These are phyloP conservation scores for Rhizophora mangle DNA, from an alignment of 345 rosid species.

Conservation along the genomic window DNA sequence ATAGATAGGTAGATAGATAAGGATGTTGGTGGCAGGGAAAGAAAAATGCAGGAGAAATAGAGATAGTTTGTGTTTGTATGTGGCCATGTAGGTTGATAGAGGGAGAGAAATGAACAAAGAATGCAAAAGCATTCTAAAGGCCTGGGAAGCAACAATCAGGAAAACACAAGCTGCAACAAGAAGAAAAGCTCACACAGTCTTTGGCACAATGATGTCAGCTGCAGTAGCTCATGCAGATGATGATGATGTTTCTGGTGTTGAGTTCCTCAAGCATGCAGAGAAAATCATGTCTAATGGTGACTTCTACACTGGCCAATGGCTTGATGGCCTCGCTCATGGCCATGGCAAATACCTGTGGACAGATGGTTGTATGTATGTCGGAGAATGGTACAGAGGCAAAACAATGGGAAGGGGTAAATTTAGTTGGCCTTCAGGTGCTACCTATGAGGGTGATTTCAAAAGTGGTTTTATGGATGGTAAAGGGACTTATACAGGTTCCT, in stretches of 20 bases:
- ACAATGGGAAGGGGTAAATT: constrained; percentile 84
- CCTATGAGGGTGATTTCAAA: constrained; percentile 94
- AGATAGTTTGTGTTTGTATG: not conserved
- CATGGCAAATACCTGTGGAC: constrained; percentile 86
- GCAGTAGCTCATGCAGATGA: constrained; percentile 92
- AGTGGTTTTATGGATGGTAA: constrained; percentile 82
- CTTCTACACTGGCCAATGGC: constrained; percentile 84
- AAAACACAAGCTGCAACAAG: constrained; percentile 43
- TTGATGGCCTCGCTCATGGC: constrained; percentile 68
- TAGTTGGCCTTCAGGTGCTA: constrained; percentile 93
- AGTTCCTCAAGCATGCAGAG: constrained; percentile 42
- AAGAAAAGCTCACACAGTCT: constrained; percentile 35
- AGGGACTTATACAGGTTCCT: constrained; percentile 74
- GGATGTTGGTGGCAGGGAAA: not conserved
- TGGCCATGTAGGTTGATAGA: constrained; percentile 4
- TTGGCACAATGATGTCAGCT: constrained; percentile 51
- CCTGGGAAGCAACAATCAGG: constrained; percentile 35
- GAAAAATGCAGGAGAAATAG: constrained; percentile 5
- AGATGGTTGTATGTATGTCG: constrained; percentile 92
- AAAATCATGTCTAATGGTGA: constrained; percentile 62
- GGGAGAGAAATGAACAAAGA: constrained; percentile 36
- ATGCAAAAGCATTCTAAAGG: constrained; percentile 35
- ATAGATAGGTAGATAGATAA: constrained; percentile 10
- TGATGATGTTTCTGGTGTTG: constrained; percentile 39
- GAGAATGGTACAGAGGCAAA: constrained; percentile 77